Percentiles rank a stretch among this genome's conserved stretches.
Conservation (phyloP, 2,329 filamentous ascomycete genomes). For the Fusarium veterinarium region DNA sequence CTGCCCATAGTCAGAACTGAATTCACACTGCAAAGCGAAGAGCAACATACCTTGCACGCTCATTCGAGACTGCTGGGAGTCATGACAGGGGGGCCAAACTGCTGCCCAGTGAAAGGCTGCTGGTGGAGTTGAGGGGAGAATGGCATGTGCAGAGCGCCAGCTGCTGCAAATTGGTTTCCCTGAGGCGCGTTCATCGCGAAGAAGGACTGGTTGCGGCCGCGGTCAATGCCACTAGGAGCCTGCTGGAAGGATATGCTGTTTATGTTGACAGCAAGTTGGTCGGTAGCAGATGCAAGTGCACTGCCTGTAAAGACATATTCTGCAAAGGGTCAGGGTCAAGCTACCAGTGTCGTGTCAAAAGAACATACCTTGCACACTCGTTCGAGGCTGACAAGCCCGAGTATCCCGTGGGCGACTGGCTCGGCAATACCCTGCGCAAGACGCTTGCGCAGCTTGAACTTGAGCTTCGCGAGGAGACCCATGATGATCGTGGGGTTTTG, state of each 20-base stretch:
- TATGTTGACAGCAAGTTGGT: too few relatives aligned
- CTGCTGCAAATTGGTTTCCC: background rate
- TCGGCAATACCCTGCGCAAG: too few relatives aligned
- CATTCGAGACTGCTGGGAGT: background rate
- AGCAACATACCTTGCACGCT: background rate
- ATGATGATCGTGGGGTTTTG: background rate
- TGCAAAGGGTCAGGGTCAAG: background rate
- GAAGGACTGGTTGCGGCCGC: background rate
- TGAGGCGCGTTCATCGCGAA: conserved; percentile 40
- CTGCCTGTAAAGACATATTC: background rate
- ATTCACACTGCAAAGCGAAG: background rate
- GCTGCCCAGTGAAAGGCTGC: conserved; percentile 40
- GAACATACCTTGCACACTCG: background rate
- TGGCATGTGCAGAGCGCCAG: conserved; percentile 27
- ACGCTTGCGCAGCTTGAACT: background rate
- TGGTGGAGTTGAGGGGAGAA: conserved; percentile 27
- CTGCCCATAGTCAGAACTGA: background rate
- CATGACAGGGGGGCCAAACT: background rate
- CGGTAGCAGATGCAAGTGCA: background rate
- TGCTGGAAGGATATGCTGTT: background rate
- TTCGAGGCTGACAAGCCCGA: background rate
- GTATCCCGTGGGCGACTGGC: background rate
- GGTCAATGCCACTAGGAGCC: background rate
- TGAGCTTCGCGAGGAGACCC: accelerated
- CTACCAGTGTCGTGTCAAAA: background rate